Evolutionary conservation across 169 alveolate genomes (phyloP).

Genomic region (Cryptosporidium canis): DNA sequence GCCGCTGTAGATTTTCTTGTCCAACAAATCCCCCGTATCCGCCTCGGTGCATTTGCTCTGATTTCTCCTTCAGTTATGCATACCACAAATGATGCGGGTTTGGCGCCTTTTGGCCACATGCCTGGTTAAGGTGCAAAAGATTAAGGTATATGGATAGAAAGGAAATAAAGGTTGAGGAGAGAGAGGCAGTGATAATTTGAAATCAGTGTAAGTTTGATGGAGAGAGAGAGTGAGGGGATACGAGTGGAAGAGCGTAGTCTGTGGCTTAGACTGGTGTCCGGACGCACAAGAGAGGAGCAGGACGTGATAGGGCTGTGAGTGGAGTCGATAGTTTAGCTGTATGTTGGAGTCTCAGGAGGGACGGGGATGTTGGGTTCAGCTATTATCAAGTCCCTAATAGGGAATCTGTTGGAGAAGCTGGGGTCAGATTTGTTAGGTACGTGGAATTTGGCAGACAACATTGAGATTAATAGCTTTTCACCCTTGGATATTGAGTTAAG

Average conservation of each 20-base stretch:
- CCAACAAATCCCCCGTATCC: too few relatives aligned
- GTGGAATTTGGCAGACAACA: conserved; percentile 57
- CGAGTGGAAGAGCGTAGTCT: too few relatives aligned
- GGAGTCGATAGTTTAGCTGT: not conserved
- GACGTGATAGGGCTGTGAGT: too few relatives aligned
- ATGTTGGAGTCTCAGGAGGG: not conserved
- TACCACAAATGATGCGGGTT: not conserved
- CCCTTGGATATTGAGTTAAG: conserved; percentile 80
- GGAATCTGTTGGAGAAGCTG: conserved; percentile 49
- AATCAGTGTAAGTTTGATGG: too few relatives aligned
- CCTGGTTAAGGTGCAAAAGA: not conserved
- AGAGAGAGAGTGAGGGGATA: too few relatives aligned
- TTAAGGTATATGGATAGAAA: not conserved
- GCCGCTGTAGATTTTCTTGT: too few relatives aligned
- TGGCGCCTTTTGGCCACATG: conserved; percentile 66
- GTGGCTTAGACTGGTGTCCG: too few relatives aligned
- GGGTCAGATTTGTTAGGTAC: conserved; percentile 60
- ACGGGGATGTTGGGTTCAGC: conserved; percentile 50
- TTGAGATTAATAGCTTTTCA: conserved; percentile 55
- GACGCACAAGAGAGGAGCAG: too few relatives aligned
- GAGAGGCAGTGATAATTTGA: not conserved
- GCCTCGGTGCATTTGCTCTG: too few relatives aligned
- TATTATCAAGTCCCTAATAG: conserved; percentile 30
- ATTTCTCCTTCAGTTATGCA: not conserved
- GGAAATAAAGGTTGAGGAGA: not conserved